Percentiles rank a stretch among this genome's conserved stretches.
phyloP scores from a whole-genome alignment of 129 eudicot species.

The Gnaphalium uliginosum region DNA sequence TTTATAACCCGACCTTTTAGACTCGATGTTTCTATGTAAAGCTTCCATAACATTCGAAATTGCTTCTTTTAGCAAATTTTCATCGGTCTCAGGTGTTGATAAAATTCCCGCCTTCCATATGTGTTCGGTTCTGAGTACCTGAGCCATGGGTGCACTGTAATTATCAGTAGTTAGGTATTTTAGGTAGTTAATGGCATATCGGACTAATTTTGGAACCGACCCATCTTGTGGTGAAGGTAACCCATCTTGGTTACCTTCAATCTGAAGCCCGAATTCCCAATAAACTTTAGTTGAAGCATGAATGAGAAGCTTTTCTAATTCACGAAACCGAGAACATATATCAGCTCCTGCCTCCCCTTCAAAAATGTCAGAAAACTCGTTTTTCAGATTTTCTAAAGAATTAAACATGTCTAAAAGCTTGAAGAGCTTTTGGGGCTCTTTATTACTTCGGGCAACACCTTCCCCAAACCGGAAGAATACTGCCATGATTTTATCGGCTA shows the following conservation, averaged over 20 bases:
- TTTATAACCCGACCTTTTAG: conserved; percentile 52
- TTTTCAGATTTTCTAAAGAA: conserved; percentile 61
- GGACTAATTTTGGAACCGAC: conserved; percentile 66
- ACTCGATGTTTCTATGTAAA: conserved; percentile 58
- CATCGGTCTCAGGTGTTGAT: conserved; percentile 47
- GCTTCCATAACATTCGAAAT: conserved; percentile 72
- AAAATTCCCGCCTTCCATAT: conserved; percentile 64
- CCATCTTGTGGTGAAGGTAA: conserved; percentile 75
- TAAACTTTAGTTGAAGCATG: conserved; percentile 71
- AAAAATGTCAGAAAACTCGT: conserved; percentile 50
- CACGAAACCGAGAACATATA: conserved; percentile 64
- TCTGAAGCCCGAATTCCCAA: conserved; percentile 78
- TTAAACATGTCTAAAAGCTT: conserved; percentile 78
- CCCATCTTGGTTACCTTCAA: conserved; percentile 76
- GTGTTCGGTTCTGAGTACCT: conserved; percentile 64
- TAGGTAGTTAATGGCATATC: conserved; percentile 71
- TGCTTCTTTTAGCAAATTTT: conserved; percentile 54
- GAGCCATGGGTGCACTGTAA: conserved; percentile 62
- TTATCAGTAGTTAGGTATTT: conserved; percentile 56
- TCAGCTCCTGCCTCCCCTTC: conserved; percentile 77
- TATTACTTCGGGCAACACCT: conserved; percentile 78
- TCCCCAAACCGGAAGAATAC: conserved; percentile 85
- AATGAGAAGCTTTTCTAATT: conserved; percentile 69
- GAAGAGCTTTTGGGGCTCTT: conserved; percentile 85
- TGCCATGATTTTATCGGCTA: conserved; percentile 86